Percentiles rank a stretch among this genome's conserved stretches.
Conservation (phyloP, 345 rosid genomes). For the Salix caprea region DNA sequence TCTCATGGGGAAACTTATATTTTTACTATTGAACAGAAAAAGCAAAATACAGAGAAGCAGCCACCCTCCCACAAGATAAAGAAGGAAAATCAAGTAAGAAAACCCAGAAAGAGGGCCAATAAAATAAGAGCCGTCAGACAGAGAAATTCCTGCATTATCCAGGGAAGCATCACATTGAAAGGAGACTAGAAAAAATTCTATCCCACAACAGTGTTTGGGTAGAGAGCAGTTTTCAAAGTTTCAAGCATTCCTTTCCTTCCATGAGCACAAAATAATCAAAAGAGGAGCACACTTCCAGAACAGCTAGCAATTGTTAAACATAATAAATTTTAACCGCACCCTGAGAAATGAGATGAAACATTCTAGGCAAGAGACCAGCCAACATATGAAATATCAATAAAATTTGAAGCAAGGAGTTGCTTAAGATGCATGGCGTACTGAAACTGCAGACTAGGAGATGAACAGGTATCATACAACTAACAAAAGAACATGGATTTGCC, state of each 20-base stretch:
- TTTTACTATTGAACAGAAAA: not conserved
- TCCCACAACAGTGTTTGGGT: not conserved
- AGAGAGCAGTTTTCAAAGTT: not conserved
- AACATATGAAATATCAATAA: not conserved
- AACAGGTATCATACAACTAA: not conserved
- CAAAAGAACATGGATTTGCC: not conserved
- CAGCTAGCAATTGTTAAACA: not conserved
- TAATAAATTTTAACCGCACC: not conserved
- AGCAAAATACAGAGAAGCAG: not conserved
- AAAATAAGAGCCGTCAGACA: not conserved
- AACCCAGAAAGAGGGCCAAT: not conserved
- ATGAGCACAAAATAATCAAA: not conserved
- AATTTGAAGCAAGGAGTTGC: not conserved
- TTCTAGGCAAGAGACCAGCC: not conserved
- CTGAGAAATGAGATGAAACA: not conserved
- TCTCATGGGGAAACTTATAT: not conserved
- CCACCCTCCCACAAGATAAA: not conserved
- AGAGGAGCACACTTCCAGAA: not conserved
- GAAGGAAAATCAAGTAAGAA: not conserved
- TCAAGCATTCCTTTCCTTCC: not conserved
- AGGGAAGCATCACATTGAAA: not conserved
- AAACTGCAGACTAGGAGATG: not conserved
- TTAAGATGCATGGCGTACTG: not conserved
- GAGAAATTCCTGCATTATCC: not conserved
- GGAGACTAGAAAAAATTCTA: not conserved